Evolutionary conservation across 2,329 filamentous ascomycete genomes (phyloP), one percentile per base, ranked within the genome.

Genomic region (Aspergillus novoparasiticus): DNA sequence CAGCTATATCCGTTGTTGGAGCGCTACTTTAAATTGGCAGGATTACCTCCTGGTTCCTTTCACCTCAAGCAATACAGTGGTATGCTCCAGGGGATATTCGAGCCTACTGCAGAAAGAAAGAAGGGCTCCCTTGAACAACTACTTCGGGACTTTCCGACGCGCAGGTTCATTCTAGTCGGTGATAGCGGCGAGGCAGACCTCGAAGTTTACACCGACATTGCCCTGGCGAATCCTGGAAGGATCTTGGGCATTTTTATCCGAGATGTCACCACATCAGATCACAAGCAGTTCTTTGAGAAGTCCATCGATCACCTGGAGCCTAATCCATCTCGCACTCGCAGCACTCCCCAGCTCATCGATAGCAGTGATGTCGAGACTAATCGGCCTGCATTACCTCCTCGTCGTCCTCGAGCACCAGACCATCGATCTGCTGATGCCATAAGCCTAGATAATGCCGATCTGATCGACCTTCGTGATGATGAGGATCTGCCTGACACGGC

Each of bases 81-180:
- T 55, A 97, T 98, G 92, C 83, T 99, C 16, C 94, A 98, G 78
- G 95, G 96, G 0, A 97, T 99, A 46, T 98, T 99, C 71, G 95
- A 99, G 77, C 95, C 95, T 11, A 95, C 97, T 0, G 93, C 94
- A 0, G 96, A 99, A 78, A 85, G 94, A 62, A 99, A 99, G 81
- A 94, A 93, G 76, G 89, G 90, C 0, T 94, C 93, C 0, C 82
- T 99, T 2, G 93, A 96, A 66, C 89, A 89, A 70, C 90, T 99
- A 30, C 84, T 98, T 72, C 84, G 85, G 59, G 96, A 99, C 75
- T 99, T 99, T 69, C 95, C 95, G 0, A 86, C 93, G 57, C 85
- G 95, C 51, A 92, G 88, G 71, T 99, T 99, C 72, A 87, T 99
- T 3, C 84, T 99, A 2, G 91, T 98, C 11, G 95, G 95, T 10